Evolutionary conservation across 1,139 yeast species (phyloP).

Genomic region (Wickerhamomyces sp.): DNA sequence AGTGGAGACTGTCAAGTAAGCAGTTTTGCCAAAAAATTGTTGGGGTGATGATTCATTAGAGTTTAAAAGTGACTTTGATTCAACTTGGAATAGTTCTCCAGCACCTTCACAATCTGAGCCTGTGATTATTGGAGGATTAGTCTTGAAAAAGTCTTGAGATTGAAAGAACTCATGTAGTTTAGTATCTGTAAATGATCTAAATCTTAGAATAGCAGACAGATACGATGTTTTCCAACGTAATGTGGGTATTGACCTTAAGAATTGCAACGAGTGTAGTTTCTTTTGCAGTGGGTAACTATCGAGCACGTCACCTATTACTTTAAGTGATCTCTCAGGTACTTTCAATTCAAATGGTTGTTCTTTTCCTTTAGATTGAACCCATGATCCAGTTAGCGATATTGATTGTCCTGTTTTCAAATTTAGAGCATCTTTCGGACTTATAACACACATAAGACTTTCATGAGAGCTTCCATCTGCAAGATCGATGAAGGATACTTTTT

Average conservation of each 20-base stretch:
- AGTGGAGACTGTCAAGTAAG: conserved; percentile 83
- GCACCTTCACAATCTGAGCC: conserved; percentile 97
- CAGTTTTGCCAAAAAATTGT: conserved; percentile 58
- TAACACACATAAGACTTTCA: conserved; percentile 54
- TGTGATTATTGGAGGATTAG: conserved; percentile 82
- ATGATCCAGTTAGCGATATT: conserved; percentile 40
- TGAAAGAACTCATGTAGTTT: conserved; percentile 53
- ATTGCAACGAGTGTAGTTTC: conserved; percentile 62
- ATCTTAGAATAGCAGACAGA: conserved; percentile 61
- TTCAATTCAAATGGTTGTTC: conserved; percentile 45
- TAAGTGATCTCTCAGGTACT: conserved; percentile 27
- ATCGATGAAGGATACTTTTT: conserved; percentile 75
- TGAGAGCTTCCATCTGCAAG: conserved; percentile 69
- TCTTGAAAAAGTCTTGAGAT: conserved; percentile 55
- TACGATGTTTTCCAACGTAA: conserved; percentile 71
- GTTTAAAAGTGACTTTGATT: conserved; percentile 28
- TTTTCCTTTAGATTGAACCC: conserved; percentile 40
- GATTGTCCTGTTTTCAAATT: conserved; percentile 39
- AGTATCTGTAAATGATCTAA: conserved; percentile 64
- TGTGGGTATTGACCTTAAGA: conserved; percentile 65
- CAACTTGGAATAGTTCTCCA: conserved; percentile 75
- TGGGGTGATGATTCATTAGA: conserved; percentile 18
- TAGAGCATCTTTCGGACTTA: conserved; percentile 32
- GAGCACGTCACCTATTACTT: conserved; percentile 53
- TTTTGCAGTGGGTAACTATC: conserved; percentile 79